Percentiles rank a stretch among this genome's conserved stretches.
These are phyloP conservation scores for Candida nitratophila DNA, from an alignment of 805 yeast species.

Conservation along the genomic window DNA sequence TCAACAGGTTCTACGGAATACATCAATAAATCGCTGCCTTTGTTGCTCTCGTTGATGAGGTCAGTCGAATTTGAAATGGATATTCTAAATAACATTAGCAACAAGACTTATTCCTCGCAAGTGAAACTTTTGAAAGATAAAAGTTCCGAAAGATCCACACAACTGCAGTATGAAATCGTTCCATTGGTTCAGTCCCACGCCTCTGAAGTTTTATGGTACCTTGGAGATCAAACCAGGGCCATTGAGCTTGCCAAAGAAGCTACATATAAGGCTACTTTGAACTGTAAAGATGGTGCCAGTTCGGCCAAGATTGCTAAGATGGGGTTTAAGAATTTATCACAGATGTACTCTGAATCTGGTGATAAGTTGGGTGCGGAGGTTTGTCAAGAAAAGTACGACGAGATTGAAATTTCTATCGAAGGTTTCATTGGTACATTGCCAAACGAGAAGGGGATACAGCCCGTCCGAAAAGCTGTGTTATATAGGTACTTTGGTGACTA, in stretches of 20 bases:
- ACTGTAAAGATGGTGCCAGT: slow-evolving; percentile 25
- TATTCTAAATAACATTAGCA: slow-evolving; percentile 11
- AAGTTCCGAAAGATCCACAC: slow-evolving; percentile 15
- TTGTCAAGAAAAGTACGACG: slow-evolving; percentile 18
- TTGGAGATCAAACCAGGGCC: slow-evolving; percentile 25
- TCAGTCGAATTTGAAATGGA: slow-evolving; percentile 22
- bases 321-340: slow-evolving; percentile 27
- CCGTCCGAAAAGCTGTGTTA: slow-evolving; percentile 26
- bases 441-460: slow-evolving; percentile 4
- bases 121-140: slow-evolving; percentile 3
- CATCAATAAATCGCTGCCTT: slow-evolving; percentile 24
- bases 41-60: slow-evolving; percentile 27
- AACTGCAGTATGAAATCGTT: slow-evolving; percentile 21
- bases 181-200: slow-evolving; percentile 35
- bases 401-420: slow-evolving; percentile 24
- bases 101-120: slow-evolving; percentile 5
- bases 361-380: slow-evolving; percentile 20
- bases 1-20: slow-evolving; percentile 14
- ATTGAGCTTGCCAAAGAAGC: slow-evolving; percentile 35
- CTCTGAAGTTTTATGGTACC: slow-evolving; percentile 35
- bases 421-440: slow-evolving; percentile 12
- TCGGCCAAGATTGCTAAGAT: slow-evolving; percentile 32
- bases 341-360: slow-evolving; percentile 25
- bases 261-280: slow-evolving; percentile 24
- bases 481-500: slow-evolving; percentile 27